A percentile compares a stretch with the other conserved stretches of the same genome.
Evolutionary conservation across 2,329 filamentous ascomycete genomes (phyloP).

Genomic region (Didymella arachidicola): DNA sequence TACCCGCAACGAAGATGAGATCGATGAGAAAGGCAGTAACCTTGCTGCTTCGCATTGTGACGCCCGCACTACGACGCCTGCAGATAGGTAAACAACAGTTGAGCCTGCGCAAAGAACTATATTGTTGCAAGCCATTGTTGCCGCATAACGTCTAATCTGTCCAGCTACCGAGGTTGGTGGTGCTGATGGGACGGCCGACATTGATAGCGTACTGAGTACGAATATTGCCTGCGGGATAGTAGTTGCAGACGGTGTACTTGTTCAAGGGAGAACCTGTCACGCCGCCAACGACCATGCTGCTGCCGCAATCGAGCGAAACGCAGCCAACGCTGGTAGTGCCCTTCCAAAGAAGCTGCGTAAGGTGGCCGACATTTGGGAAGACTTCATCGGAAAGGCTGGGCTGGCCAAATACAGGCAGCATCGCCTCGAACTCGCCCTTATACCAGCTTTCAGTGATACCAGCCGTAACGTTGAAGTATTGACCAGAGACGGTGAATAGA

Average conservation of each 20-base stretch:
- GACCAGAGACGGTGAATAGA: constrained; percentile 73
- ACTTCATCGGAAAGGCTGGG: constrained; percentile 60
- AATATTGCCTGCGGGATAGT: constrained; percentile 71
- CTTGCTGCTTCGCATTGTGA: constrained; percentile 4
- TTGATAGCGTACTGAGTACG: constrained; percentile 62
- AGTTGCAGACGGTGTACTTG: constrained; percentile 82
- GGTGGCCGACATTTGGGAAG: constrained; percentile 45
- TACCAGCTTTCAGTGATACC: constrained; percentile 88
- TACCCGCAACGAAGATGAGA: background rate
- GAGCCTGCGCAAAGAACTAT: background rate
- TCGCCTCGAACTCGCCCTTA: constrained; percentile 75
- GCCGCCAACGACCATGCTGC: constrained; percentile 35
- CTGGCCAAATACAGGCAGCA: constrained; percentile 65
- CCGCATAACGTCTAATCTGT: constrained; percentile 32
- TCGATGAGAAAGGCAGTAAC: background rate
- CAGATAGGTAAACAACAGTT: constrained; percentile 6
- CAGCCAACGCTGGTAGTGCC: constrained; percentile 49
- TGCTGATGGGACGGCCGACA: constrained; percentile 53
- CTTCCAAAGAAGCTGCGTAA: constrained; percentile 52
- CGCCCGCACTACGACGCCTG: background rate
- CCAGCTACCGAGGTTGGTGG: constrained; percentile 37
- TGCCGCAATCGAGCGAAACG: constrained; percentile 42
- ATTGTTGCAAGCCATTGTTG: constrained; percentile 6
- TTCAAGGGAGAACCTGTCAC: constrained; percentile 29
- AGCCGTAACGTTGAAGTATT: constrained; percentile 65